phyloP scores from a whole-genome alignment of 208 protist species.

The Acanthamoeba culbertsoni region DNA sequence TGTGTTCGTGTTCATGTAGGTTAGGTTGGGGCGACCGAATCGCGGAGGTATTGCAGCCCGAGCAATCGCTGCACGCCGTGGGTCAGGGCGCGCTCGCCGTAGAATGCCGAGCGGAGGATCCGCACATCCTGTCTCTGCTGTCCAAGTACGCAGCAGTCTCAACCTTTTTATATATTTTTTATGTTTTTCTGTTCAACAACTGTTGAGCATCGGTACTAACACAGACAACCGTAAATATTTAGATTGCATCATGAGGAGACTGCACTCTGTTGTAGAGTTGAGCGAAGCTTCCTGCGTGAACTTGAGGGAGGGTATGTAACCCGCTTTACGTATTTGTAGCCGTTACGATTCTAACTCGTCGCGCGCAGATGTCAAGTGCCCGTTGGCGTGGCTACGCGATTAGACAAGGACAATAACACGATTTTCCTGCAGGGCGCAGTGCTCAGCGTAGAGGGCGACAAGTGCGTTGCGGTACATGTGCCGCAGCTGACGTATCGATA shows the following conservation, averaged over 20 bases:
- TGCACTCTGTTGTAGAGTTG: neutral
- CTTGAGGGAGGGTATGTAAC: neutral
- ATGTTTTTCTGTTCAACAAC: neutral
- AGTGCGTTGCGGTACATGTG: neutral
- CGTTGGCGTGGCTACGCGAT: neutral
- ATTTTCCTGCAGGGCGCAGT: conserved; percentile 1
- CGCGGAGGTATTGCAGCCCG: neutral
- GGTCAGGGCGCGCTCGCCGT: conserved; percentile 56
- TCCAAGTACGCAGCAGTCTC: neutral
- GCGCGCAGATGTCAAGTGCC: conserved; percentile 9
- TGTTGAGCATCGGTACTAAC: too few relatives aligned
- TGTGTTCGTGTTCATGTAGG: neutral
- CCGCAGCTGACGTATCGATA: neutral
- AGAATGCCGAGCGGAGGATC: conserved; percentile 5
- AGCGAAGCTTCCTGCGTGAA: conserved; percentile 23
- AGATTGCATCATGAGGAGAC: conserved; percentile 44
- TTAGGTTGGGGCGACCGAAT: neutral
- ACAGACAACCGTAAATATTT: too few relatives aligned
- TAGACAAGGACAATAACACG: neutral
- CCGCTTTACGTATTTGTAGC: neutral
- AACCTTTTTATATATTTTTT: neutral
- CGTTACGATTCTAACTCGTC: neutral
- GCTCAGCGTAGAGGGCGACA: conserved; percentile 18
- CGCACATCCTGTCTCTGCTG: neutral
- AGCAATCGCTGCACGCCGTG: conserved; percentile 51